Evolutionary conservation across 768 basidiomycete species (phyloP).

Genomic region (Boletus fagicola): DNA sequence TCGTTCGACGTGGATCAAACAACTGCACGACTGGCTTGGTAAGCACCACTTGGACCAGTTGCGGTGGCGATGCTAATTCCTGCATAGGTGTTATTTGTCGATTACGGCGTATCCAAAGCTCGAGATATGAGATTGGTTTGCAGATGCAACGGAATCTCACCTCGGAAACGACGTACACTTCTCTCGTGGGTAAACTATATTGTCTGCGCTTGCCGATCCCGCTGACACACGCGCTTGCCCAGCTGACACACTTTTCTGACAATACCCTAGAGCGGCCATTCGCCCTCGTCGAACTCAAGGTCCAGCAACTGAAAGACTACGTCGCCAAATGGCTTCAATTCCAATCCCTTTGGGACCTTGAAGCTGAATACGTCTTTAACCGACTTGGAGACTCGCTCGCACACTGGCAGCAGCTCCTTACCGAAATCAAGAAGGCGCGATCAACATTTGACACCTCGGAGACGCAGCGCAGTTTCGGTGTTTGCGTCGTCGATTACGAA

Average conservation of each 20-base stretch:
- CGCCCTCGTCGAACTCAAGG: slow-evolving; percentile 80
- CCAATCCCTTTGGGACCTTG: slow-evolving; percentile 98
- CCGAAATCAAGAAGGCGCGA: slow-evolving; percentile 95
- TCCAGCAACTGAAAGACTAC: slow-evolving; percentile 84
- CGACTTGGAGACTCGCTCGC: slow-evolving; percentile 91
- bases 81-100: slow-evolving; percentile 78
- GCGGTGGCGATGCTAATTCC: background rate
- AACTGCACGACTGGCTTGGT: slow-evolving; percentile 91
- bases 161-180: slow-evolving; percentile 77
- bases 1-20: slow-evolving; percentile 82
- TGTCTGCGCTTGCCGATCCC: background rate
- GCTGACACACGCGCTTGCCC: slow-evolving; percentile 8
- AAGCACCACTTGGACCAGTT: slow-evolving; percentile 9
- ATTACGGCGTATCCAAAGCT: slow-evolving; percentile 85
- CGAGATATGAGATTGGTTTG: slow-evolving; percentile 94
- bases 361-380: slow-evolving; percentile 94
- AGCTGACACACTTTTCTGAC: slow-evolving; percentile 77
- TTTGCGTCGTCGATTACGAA: slow-evolving; percentile 95
- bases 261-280: slow-evolving; percentile 80
- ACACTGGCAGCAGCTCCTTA: slow-evolving; percentile 93
- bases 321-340: slow-evolving; percentile 98
- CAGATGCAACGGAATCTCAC: slow-evolving; percentile 73
- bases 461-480: slow-evolving; percentile 87
- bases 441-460: slow-evolving; percentile 97
- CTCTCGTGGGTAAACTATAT: slow-evolving; percentile 54